Evolutionary conservation across 2,329 filamentous ascomycete genomes (phyloP).

Genomic region (Diaporthe australafricana): DNA sequence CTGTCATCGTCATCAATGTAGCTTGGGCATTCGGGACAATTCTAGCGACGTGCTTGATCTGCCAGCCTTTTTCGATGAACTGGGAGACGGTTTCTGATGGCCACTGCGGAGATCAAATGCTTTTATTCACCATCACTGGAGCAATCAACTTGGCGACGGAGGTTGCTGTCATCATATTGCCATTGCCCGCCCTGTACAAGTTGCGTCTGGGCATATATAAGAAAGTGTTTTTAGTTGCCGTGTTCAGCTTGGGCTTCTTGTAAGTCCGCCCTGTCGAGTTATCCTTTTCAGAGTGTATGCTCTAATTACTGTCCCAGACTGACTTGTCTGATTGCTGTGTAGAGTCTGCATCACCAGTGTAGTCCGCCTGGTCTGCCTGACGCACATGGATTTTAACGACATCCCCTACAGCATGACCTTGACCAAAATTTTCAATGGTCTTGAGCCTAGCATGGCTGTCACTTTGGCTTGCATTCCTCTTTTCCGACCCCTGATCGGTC

Average conservation of each 20-base stretch:
- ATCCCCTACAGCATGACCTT: neutral
- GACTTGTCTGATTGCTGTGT: neutral
- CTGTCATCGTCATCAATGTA: neutral
- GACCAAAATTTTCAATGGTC: neutral
- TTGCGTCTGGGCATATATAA: conserved; percentile 7
- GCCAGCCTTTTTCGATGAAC: neutral
- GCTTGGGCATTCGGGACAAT: neutral
- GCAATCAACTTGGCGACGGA: conserved; percentile 25
- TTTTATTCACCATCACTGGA: conserved; percentile 8
- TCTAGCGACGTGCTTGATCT: neutral
- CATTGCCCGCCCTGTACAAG: conserved; percentile 25
- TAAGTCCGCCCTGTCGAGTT: neutral
- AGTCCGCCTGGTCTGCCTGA: conserved; percentile 10
- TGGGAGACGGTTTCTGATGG: neutral
- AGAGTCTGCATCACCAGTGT: neutral
- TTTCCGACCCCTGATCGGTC: neutral
- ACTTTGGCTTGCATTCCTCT: conserved; percentile 12
- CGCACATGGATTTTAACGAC: neutral
- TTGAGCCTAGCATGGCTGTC: conserved; percentile 3
- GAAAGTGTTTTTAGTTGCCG: neutral
- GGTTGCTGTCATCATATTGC: conserved; percentile 16
- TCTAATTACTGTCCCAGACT: neutral
- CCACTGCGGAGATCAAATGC: neutral
- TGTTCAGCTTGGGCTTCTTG: conserved; percentile 19
- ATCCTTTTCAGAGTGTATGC: neutral